These are phyloP conservation scores for Bertia moriformis DNA, from an alignment of 2,329 filamentous ascomycete species.

Conservation along the genomic window DNA sequence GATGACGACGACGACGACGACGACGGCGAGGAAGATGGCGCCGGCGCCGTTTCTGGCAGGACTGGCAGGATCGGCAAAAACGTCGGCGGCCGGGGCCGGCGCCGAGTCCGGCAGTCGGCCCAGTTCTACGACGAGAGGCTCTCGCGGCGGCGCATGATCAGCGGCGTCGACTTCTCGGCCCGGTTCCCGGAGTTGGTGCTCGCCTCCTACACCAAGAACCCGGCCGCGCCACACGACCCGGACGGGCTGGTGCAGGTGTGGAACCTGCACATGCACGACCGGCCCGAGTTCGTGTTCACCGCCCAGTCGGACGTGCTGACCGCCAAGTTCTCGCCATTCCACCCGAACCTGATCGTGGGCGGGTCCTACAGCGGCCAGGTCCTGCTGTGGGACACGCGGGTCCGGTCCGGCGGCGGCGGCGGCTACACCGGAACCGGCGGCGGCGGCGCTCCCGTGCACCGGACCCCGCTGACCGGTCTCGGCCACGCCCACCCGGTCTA, in stretches of 20 bases:
- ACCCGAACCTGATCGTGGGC: conserved; percentile 88
- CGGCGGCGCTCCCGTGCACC: conserved; percentile 69
- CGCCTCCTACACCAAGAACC: conserved; percentile 93
- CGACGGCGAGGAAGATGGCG: not conserved
- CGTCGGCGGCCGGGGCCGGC: conserved; percentile 53
- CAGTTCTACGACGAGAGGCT: conserved; percentile 92
- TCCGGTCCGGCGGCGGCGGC: no score
- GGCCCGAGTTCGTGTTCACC: conserved; percentile 92
- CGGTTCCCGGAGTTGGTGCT: conserved; percentile 88
- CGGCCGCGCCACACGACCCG: conserved; percentile 81
- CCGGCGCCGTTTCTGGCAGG: no score
- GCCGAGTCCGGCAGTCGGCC: conserved; percentile 70
- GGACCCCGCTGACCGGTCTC: conserved; percentile 85
- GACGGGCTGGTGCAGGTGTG: conserved; percentile 90
- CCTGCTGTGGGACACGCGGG: conserved; percentile 88
- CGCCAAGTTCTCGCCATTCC: conserved; percentile 93
- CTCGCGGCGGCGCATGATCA: conserved; percentile 96
- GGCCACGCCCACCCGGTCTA: conserved; percentile 96
- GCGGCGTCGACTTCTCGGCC: conserved; percentile 83
- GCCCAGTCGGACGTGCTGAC: conserved; percentile 90
- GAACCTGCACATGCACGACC: conserved; percentile 88
- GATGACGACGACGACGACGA: conserved; percentile 67
- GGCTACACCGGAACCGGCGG: no score
- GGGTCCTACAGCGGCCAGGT: conserved; percentile 95
- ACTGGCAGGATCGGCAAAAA: no score